phyloP scores from a whole-genome alignment of 257 asterid genomes.

The Forsythia viridissima region DNA sequence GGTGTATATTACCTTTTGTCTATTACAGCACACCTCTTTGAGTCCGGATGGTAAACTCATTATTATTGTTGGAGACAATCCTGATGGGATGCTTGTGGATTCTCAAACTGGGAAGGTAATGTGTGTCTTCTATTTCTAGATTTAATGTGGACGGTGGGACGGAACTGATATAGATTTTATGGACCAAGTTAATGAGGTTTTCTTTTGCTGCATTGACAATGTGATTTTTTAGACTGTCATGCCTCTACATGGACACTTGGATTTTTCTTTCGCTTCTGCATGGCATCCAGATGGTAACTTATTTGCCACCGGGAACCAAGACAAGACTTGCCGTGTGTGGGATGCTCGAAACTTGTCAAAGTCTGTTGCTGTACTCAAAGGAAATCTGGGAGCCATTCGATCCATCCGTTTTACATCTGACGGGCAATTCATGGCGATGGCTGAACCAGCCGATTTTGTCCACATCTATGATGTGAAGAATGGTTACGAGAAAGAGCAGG shows the following conservation, averaged over 20 bases:
- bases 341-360: slow-evolving; percentile 60
- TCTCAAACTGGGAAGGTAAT: slow-evolving; percentile 68
- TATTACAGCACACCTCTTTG: slow-evolving; percentile 58
- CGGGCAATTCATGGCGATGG: slow-evolving; percentile 67
- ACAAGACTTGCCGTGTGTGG: slow-evolving; percentile 74
- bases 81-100: slow-evolving; percentile 63
- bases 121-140: slow-evolving; percentile 7
- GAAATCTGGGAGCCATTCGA: slow-evolving; percentile 73
- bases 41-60: slow-evolving; percentile 63
- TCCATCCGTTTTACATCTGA: slow-evolving; percentile 70
- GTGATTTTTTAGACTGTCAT: slow-evolving; percentile 38
- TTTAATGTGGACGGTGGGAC: slow-evolving; percentile 1
- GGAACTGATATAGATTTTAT: neutral
- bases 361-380: slow-evolving; percentile 58
- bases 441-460: slow-evolving; percentile 63
- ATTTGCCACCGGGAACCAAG: slow-evolving; percentile 77
- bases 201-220: neutral
- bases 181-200: neutral
- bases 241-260: slow-evolving; percentile 59
- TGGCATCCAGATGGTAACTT: slow-evolving; percentile 65
- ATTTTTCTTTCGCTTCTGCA: slow-evolving; percentile 71
- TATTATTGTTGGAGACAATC: slow-evolving; percentile 70
- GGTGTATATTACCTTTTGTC: slow-evolving; percentile 4
- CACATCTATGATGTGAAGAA: slow-evolving; percentile 62
- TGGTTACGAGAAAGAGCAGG: slow-evolving; percentile 61